Conservation (phyloP, 1,284 basidiomycete genomes). For the Coniferiporia weirii region DNA sequence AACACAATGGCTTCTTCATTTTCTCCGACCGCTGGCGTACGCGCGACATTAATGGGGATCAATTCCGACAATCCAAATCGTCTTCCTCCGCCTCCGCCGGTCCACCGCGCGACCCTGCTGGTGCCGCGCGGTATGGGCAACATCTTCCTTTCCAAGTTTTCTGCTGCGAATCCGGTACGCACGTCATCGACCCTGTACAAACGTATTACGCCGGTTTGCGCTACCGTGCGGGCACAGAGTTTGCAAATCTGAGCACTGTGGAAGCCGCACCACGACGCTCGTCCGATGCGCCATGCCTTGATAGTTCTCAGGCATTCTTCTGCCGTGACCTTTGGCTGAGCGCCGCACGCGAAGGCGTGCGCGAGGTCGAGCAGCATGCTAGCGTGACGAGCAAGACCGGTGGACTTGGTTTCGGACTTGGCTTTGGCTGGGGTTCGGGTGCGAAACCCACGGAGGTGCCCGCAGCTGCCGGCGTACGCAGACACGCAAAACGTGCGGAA, state of each 20-base stretch:
- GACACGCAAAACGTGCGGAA: conserved; percentile 23
- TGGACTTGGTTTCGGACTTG: conserved; percentile 15
- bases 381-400: conserved; percentile 18
- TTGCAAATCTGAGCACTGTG: conserved; percentile 68
- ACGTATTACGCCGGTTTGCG: conserved; percentile 85
- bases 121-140: conserved; percentile 77
- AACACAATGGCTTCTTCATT: conserved; percentile 93
- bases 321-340: conserved; percentile 90
- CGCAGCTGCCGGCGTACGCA: conserved; percentile 16
- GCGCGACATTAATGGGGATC: conserved; percentile 91
- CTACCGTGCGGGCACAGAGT: conserved; percentile 77
- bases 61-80: conserved; percentile 92
- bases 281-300: conserved; percentile 82
- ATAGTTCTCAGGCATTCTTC: conserved; percentile 93
- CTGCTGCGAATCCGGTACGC: conserved; percentile 94
- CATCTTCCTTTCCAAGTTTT: conserved; percentile 96
- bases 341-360: conserved; percentile 71
- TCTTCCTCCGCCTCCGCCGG: conserved; percentile 86
- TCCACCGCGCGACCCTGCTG: conserved; percentile 79
- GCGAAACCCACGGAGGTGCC: conserved; percentile 21
- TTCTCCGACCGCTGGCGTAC: conserved; percentile 96
- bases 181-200: conserved; percentile 89
- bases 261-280: conserved; percentile 54
- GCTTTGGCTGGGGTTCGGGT: conserved; percentile 16
- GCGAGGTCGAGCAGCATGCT: conserved; percentile 29